Evolutionary conservation across 177 flowering plant species (phyloP).

Genomic region (Tripterygium wilfordii): DNA sequence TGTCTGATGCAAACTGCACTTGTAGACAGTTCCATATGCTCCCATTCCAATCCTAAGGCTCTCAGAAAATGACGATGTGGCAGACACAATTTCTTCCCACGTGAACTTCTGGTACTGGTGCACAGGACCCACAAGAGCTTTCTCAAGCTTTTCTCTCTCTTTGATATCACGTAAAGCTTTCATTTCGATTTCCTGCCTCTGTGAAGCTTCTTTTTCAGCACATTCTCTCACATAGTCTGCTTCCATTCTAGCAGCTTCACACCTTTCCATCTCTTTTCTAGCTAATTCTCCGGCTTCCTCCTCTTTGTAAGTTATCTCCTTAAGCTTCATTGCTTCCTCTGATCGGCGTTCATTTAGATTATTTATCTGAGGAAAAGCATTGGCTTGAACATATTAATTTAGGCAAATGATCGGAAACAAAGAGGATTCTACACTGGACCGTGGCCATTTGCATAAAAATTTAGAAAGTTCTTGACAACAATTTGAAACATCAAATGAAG

Average conservation of each 20-base stretch:
- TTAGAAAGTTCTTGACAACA: no score
- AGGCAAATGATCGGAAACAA: background rate
- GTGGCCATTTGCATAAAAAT: background rate
- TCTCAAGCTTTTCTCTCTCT: slow-evolving; percentile 60
- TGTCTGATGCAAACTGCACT: slow-evolving; percentile 62
- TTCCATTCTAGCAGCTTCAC: slow-evolving; percentile 53
- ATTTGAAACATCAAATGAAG: no score
- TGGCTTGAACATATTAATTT: background rate
- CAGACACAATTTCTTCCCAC: slow-evolving; percentile 77
- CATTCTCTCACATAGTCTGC: slow-evolving; percentile 41
- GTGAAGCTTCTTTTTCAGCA: slow-evolving; percentile 55
- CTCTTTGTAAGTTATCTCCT: slow-evolving; percentile 43
- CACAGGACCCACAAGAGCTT: slow-evolving; percentile 27
- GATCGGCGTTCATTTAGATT: slow-evolving; percentile 34
- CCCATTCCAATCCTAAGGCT: slow-evolving; percentile 68
- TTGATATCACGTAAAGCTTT: slow-evolving; percentile 41
- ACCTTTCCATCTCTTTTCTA: slow-evolving; percentile 44
- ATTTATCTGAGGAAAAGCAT: slow-evolving; percentile 35
- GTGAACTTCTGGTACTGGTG: slow-evolving; percentile 47
- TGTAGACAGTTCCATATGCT: slow-evolving; percentile 74
- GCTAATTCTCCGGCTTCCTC: slow-evolving; percentile 52
- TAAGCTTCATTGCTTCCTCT: slow-evolving; percentile 52
- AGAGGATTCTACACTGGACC: background rate
- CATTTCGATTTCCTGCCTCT: slow-evolving; percentile 52
- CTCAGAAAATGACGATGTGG: slow-evolving; percentile 76